Percentiles rank a stretch among this genome's conserved stretches.
Evolutionary conservation across 2,329 filamentous ascomycete species (phyloP).

Genomic region (Aspergillus brasiliensis): DNA sequence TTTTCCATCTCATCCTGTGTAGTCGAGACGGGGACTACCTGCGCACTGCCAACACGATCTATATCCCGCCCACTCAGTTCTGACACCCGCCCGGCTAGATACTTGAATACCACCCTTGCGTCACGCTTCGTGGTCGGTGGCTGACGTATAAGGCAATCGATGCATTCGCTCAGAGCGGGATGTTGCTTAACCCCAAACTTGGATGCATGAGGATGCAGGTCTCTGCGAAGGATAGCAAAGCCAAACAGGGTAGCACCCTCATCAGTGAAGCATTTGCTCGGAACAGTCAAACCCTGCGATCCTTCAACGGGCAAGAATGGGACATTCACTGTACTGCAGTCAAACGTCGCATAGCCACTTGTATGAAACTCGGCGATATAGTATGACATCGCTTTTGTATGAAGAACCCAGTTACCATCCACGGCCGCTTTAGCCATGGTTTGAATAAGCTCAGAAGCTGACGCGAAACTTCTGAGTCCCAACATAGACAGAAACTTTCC

Average conservation of each 20-base stretch:
- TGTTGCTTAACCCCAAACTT: slow-evolving; percentile 87
- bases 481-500: slow-evolving; percentile 72
- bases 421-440: slow-evolving; percentile 70
- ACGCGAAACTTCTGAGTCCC: slow-evolving; percentile 72
- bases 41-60: slow-evolving; percentile 62
- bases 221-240: slow-evolving; percentile 73
- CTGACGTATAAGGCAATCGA: slow-evolving; percentile 69
- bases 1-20: slow-evolving; percentile 42
- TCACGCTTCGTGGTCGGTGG: slow-evolving; percentile 69
- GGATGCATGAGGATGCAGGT: slow-evolving; percentile 76
- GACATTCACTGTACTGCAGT: slow-evolving; percentile 57
- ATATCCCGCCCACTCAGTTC: slow-evolving; percentile 69
- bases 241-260: slow-evolving; percentile 74
- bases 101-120: slow-evolving; percentile 75
- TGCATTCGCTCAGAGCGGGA: slow-evolving; percentile 75
- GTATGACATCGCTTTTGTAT: slow-evolving; percentile 74
- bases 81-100: slow-evolving; percentile 74
- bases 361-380: slow-evolving; percentile 78
- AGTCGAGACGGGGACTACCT: slow-evolving; percentile 69
- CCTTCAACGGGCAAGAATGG: slow-evolving; percentile 74
- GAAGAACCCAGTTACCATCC: slow-evolving; percentile 54
- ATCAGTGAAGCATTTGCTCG: slow-evolving; percentile 81
- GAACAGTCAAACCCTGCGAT: slow-evolving; percentile 65
- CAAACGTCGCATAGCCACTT: slow-evolving; percentile 71
- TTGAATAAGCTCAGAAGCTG: slow-evolving; percentile 71